Evolutionary conservation across 495 filamentous ascomycete genomes (phyloP), one percentile per base, ranked within the genome.

Genomic region (Penicillium roqueforti): DNA sequence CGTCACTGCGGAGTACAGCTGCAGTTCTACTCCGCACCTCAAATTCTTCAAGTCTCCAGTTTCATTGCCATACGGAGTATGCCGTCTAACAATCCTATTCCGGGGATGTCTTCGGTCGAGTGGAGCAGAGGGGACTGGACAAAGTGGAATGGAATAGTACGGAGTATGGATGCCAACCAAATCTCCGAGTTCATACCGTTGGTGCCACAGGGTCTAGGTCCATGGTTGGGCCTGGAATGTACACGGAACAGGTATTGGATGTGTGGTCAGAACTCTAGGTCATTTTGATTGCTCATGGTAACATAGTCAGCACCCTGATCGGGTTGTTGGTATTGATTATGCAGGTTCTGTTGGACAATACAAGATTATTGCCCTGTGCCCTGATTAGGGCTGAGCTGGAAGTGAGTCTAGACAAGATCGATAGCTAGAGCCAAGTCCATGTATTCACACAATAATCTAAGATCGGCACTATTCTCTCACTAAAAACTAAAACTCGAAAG

Each of bases 391-490:
- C n/a, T n/a, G n/a, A n/a, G n/a, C n/a, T n/a, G n/a, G n/a, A n/a
- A n/a, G n/a, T n/a, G n/a, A n/a, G n/a, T n/a, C n/a, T n/a, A n/a
- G n/a, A n/a, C n/a, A n/a, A n/a, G n/a, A n/a, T n/a, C n/a, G n/a
- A n/a, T n/a, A n/a, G n/a, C n/a, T n/a, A n/a, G n/a, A n/a, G n/a
- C n/a, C n/a, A n/a, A n/a, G n/a, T n/a, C n/a, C n/a, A n/a, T n/a
- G n/a, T n/a, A n/a, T n/a, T 36, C 14, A 36, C 14, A 36, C 28
- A 31, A 31, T 36, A n/a, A 36, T 32, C 22, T 20, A 14, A 25
- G 50, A 52, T 52, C 50, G 50, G 50, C 50, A 44, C 50, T 52
- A 44, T n/a, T 44, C 11, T 44, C 39, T 31, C 50, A 52, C 50
- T 37, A 43, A 52, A 44, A 43, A 11, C 28, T 0, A 34, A 32